Percentiles rank a stretch among this genome's conserved stretches.
Evolutionary conservation across 2,329 filamentous ascomycete species (phyloP).

Genomic region (Exophiala lecanii-corni): DNA sequence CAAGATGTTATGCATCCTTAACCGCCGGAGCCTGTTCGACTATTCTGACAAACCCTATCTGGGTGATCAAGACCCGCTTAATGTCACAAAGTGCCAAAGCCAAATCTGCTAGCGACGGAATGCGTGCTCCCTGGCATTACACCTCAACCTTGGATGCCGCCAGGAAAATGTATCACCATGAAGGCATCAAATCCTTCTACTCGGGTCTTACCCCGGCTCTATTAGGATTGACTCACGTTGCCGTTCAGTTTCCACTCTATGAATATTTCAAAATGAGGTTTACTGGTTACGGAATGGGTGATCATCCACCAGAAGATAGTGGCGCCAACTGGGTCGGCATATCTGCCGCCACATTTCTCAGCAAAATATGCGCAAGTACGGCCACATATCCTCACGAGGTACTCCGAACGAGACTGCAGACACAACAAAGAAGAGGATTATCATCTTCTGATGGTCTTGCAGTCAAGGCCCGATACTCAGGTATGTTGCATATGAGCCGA

Average conservation of each 20-base stretch:
- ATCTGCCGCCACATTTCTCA: slow-evolving; percentile 81
- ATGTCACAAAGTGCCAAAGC: slow-evolving; percentile 77
- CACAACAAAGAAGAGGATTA: slow-evolving; percentile 64
- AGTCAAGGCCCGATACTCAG: slow-evolving; percentile 60
- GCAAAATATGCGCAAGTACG: slow-evolving; percentile 89
- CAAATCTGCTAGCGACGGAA: slow-evolving; percentile 48
- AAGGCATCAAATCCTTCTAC: slow-evolving; percentile 88
- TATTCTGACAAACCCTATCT: slow-evolving; percentile 92
- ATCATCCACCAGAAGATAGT: slow-evolving; percentile 51
- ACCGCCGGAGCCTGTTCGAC: slow-evolving; percentile 90
- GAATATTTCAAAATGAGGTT: slow-evolving; percentile 89
- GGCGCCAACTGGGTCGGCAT: slow-evolving; percentile 77
- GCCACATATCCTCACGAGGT: slow-evolving; percentile 98
- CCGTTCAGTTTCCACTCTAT: slow-evolving; percentile 94
- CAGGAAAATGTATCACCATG: slow-evolving; percentile 88
- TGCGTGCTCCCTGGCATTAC: slow-evolving; percentile 72
- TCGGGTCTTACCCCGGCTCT: slow-evolving; percentile 89
- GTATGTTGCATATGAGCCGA: slow-evolving; percentile 74
- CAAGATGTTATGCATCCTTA: slow-evolving; percentile 85
- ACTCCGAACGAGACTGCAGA: slow-evolving; percentile 86
- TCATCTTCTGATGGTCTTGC: slow-evolving; percentile 56
- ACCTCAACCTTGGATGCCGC: slow-evolving; percentile 83
- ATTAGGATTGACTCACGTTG: slow-evolving; percentile 87
- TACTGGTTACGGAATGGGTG: slow-evolving; percentile 83
- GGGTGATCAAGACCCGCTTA: slow-evolving; percentile 97